A percentile compares a stretch with the other conserved stretches of the same genome.
Evolutionary conservation across 2,329 filamentous ascomycete genomes (phyloP).

Genomic region (Fusarium dimerum): DNA sequence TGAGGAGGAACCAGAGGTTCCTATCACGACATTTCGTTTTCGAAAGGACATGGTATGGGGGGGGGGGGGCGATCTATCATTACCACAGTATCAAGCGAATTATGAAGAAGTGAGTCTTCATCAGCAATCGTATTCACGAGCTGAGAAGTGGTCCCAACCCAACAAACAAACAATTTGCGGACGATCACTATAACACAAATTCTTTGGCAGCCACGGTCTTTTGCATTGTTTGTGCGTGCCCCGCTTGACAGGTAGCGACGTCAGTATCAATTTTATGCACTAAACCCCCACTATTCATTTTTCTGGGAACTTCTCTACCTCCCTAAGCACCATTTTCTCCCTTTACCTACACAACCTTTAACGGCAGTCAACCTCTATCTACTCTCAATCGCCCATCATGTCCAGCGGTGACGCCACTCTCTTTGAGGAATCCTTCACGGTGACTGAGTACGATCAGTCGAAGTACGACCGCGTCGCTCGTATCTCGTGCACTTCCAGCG

Average conservation of each 20-base stretch:
- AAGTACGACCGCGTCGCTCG: conserved; percentile 97
- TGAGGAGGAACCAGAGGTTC: conserved; percentile 27
- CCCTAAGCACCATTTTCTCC: conserved; percentile 27
- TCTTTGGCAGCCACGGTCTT: no score
- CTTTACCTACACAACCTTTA: conserved; percentile 6
- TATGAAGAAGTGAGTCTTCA: not conserved
- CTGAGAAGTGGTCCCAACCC: no score
- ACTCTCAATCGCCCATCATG: conserved; percentile 16
- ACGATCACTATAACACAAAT: no score
- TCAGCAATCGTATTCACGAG: no score
- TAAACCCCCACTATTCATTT: conserved; percentile 24
- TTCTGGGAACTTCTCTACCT: conserved; percentile 10
- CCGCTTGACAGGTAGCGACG: conserved; percentile 23
- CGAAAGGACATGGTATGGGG: conserved; percentile 54
- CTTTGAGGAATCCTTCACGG: conserved; percentile 88
- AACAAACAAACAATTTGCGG: no score
- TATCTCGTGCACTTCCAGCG: conserved; percentile 73
- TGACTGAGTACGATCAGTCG: conserved; percentile 75
- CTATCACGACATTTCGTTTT: conserved; percentile 56
- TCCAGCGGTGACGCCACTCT: conserved; percentile 78
- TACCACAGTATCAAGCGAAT: not conserved
- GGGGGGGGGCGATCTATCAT: not conserved
- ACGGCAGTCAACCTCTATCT: not conserved
- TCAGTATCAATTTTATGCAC: conserved; percentile 16
- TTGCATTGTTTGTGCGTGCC: conserved; percentile 17